phyloP scores from a whole-genome alignment of 2,329 filamentous ascomycete genomes.

The Metarhizium anisopliae region DNA sequence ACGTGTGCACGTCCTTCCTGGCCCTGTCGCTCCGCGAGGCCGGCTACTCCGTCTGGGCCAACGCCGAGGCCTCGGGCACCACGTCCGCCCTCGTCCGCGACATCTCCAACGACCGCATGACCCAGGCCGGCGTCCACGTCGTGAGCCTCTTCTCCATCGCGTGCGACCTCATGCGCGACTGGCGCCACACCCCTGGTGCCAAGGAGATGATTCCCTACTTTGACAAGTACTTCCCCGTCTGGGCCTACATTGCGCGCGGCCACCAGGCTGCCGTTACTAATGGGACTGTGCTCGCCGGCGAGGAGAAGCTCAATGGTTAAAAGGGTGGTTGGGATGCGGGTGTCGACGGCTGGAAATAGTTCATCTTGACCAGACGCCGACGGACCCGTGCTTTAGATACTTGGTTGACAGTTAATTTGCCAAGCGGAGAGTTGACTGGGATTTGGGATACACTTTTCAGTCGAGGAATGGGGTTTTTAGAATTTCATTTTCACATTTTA shows the following conservation, averaged over 20 bases:
- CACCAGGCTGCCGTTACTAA: background rate
- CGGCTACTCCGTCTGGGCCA: conserved; percentile 66
- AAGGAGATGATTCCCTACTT: conserved; percentile 53
- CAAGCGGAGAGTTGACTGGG: no score
- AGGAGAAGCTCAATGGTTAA: no score
- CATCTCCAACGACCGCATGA: conserved; percentile 1
- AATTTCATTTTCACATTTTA: no score
- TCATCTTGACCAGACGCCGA: no score
- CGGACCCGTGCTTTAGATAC: no score
- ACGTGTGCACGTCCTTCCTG: conserved; percentile 68
- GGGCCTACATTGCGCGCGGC: conserved; percentile 50
- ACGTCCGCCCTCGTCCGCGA: conserved; percentile 37
- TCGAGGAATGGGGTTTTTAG: no score
- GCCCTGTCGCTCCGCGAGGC: conserved; percentile 62
- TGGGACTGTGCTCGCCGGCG: no score
- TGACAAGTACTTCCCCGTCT: conserved; percentile 55
- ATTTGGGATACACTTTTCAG: no score
- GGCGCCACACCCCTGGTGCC: conserved; percentile 46
- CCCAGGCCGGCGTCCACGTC: background rate
- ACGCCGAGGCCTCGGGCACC: conserved; percentile 63
- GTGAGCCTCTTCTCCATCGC: conserved; percentile 45
- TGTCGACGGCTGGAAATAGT: no score
- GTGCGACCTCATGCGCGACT: conserved; percentile 63
- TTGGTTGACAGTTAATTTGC: no score
- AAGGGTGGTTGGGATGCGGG: no score